These are phyloP conservation scores for Termitomyces sp. DNA, from an alignment of 768 basidiomycete species.

Conservation along the genomic window DNA sequence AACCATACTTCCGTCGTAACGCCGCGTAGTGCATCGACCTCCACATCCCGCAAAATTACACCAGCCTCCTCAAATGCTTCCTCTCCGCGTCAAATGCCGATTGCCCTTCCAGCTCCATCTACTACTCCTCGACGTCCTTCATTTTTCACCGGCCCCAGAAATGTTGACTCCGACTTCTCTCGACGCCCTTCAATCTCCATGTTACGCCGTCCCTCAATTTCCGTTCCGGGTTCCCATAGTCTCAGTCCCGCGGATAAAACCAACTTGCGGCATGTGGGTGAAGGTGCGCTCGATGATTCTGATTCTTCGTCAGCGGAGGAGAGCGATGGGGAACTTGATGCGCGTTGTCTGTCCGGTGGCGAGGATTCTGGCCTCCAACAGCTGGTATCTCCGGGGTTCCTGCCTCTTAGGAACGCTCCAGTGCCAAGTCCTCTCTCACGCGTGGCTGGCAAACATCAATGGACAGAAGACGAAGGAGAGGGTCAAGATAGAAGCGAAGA, in stretches of 20 bases:
- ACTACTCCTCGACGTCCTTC: slow-evolving; percentile 39
- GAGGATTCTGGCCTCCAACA: slow-evolving; percentile 29
- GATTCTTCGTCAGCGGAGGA: slow-evolving; percentile 54
- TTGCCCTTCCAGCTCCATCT: slow-evolving; percentile 47
- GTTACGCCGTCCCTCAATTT: slow-evolving; percentile 44
- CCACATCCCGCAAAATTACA: slow-evolving; percentile 47
- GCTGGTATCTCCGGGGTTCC: slow-evolving; percentile 32
- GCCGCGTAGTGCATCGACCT: slow-evolving; percentile 29
- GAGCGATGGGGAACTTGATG: slow-evolving; percentile 27
- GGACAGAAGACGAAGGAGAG: slow-evolving; percentile 48
- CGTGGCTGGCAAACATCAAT: slow-evolving; percentile 49
- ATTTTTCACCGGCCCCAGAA: slow-evolving; percentile 36
- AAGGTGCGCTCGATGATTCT: slow-evolving; percentile 76
- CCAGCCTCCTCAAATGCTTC: slow-evolving; percentile 57
- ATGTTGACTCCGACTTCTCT: slow-evolving; percentile 28
- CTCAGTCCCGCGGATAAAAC: slow-evolving; percentile 35
- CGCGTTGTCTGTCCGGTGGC: slow-evolving; percentile 30
- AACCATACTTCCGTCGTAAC: slow-evolving; percentile 18
- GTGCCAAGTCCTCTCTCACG: slow-evolving; percentile 69
- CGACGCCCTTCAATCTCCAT: slow-evolving; percentile 33
- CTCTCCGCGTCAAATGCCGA: slow-evolving; percentile 46
- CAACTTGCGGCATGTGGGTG: slow-evolving; percentile 65
- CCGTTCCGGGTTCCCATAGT: slow-evolving; percentile 30
- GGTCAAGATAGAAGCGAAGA: slow-evolving; percentile 33
- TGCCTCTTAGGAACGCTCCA: slow-evolving; percentile 27